Conservation (phyloP, 225 moss, liverwort and hornwort species). For the Pseudisothecium myosuroides region DNA sequence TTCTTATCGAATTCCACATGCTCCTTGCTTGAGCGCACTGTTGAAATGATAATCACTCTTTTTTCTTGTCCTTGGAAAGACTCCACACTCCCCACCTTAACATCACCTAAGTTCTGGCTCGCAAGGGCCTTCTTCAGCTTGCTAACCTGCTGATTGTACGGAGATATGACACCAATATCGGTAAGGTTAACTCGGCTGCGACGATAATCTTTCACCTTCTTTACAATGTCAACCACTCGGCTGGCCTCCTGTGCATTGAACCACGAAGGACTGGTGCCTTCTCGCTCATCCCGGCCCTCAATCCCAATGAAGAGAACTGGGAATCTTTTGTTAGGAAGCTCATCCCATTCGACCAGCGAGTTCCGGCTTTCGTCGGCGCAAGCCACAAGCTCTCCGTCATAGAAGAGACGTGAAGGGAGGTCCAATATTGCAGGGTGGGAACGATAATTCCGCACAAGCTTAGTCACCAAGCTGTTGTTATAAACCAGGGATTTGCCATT, state of each 20-base stretch:
- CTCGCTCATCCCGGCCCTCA: slow-evolving; percentile 50
- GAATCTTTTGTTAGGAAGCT: slow-evolving; percentile 36
- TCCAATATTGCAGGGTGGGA: slow-evolving; percentile 53
- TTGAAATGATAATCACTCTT: slow-evolving; percentile 49
- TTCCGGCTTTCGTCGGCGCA: slow-evolving; percentile 48
- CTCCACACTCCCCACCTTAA: slow-evolving; percentile 54
- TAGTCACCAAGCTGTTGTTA: slow-evolving; percentile 43
- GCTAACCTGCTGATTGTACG: slow-evolving; percentile 49
- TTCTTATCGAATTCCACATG: slow-evolving; percentile 40
- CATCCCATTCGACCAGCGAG: slow-evolving; percentile 44
- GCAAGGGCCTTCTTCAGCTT: slow-evolving; percentile 48
- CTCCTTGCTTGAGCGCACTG: slow-evolving; percentile 57
- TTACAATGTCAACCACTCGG: slow-evolving; percentile 46
- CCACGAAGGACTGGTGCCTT: slow-evolving; percentile 52
- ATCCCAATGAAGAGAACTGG: slow-evolving; percentile 49
- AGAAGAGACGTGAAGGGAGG: slow-evolving; percentile 51
- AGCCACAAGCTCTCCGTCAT: slow-evolving; percentile 48
- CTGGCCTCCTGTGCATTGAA: slow-evolving; percentile 59
- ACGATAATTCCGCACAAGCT: slow-evolving; percentile 54
- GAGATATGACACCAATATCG: slow-evolving; percentile 50
- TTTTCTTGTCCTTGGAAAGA: slow-evolving; percentile 55
- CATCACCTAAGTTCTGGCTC: slow-evolving; percentile 27
- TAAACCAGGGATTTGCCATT: slow-evolving; percentile 31
- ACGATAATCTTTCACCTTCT: slow-evolving; percentile 40
- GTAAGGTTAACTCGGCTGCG: slow-evolving; percentile 27